These are phyloP conservation scores for Moesziomyces parantarcticus DNA, from an alignment of 1,284 basidiomycete genomes.

Conservation along the genomic window DNA sequence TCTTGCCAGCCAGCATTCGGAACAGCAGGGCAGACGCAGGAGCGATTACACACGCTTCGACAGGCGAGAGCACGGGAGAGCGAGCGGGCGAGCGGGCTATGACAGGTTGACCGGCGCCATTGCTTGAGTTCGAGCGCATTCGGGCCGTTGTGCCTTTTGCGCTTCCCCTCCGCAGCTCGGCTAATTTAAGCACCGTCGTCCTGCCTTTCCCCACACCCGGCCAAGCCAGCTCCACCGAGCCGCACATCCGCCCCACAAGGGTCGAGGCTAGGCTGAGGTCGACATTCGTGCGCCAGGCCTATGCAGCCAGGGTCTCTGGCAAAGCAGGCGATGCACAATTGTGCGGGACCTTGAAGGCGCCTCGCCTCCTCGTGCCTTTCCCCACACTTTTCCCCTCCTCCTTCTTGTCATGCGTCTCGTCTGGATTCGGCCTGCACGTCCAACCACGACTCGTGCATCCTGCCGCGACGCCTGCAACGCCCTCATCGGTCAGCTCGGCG, in stretches of 20 bases:
- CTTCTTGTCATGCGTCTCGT: background rate
- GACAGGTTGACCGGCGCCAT: background rate
- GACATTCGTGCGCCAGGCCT: background rate
- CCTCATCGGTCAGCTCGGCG: too few relatives aligned
- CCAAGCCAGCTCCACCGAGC: background rate
- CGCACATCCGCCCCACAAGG: background rate
- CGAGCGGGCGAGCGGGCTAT: background rate
- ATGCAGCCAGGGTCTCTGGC: background rate
- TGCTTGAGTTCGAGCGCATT: too few relatives aligned
- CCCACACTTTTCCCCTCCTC: background rate
- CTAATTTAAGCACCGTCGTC: slow-evolving; percentile 1
- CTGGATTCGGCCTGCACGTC: background rate
- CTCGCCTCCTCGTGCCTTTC: background rate
- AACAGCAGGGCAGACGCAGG: too few relatives aligned
- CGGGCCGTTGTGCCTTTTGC: background rate
- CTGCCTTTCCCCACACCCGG: slow-evolving; percentile 13
- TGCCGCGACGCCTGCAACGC: too few relatives aligned
- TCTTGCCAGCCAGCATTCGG: too few relatives aligned
- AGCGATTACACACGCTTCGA: too few relatives aligned
- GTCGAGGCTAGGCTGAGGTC: too few relatives aligned
- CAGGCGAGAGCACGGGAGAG: too few relatives aligned
- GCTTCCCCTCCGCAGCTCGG: slow-evolving; percentile 11
- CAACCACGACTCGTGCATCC: background rate
- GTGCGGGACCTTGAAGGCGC: too few relatives aligned
- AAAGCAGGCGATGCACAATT: background rate